Percentiles rank a stretch among this genome's conserved stretches.
phyloP scores from a whole-genome alignment of 2,329 filamentous ascomycete species.

The Claviceps citrina region DNA sequence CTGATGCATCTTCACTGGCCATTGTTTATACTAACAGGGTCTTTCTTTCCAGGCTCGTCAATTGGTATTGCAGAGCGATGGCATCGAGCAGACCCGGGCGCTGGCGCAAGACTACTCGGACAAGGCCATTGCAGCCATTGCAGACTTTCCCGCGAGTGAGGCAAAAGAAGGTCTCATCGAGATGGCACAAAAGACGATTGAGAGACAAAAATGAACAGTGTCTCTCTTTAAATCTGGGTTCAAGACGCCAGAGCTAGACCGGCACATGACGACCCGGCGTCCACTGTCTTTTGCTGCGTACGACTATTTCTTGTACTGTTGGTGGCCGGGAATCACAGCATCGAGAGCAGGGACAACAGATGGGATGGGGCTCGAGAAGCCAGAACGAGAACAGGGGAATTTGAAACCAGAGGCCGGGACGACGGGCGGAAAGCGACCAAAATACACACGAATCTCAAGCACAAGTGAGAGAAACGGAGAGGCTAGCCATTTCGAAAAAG shows the following conservation, averaged over 20 bases:
- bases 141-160: conserved; percentile 77
- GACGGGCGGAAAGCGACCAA: neutral
- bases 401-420: neutral
- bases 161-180: conserved; percentile 83
- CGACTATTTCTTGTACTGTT: conserved; percentile 10
- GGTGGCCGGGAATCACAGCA: neutral
- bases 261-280: too few species aligned
- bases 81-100: conserved; percentile 80
- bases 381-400: too few species aligned
- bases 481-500: too few species aligned
- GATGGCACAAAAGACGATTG: conserved; percentile 86
- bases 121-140: conserved; percentile 73
- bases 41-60: conserved; percentile 55
- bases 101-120: conserved; percentile 83
- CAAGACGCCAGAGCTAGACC: too few species aligned
- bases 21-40: neutral
- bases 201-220: conserved; percentile 75
- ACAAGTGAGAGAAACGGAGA: too few species aligned
- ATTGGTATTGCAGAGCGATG: conserved; percentile 67
- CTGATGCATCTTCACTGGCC: too few species aligned
- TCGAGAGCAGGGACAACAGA: too few species aligned
- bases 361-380: neutral
- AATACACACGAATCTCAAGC: too few species aligned
- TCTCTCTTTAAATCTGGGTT: too few species aligned
- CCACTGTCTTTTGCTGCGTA: conserved; percentile 8